phyloP scores from a whole-genome alignment of 2,329 filamentous ascomycete genomes.

The Aspergillus novofumigatus region DNA sequence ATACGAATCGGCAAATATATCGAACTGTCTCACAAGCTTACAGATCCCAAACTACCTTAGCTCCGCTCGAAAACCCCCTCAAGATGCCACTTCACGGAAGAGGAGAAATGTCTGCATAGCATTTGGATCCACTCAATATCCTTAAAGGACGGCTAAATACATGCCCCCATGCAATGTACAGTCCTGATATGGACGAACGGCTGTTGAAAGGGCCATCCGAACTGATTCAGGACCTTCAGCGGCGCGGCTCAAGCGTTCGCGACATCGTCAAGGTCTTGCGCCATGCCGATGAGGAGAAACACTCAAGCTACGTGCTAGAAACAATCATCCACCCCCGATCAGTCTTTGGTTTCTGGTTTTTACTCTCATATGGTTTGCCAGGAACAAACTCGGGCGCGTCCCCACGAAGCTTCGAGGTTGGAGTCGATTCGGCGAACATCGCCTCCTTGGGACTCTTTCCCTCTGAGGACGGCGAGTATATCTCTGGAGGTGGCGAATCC shows the following conservation, averaged over 20 bases:
- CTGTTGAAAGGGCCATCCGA: background rate
- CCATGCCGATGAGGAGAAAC: background rate
- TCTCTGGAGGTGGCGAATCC: background rate
- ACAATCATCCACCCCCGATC: background rate
- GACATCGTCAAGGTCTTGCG: background rate
- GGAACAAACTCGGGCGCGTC: constrained; percentile 21
- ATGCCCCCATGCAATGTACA: background rate
- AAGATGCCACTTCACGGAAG: background rate
- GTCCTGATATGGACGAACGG: background rate
- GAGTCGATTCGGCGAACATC: background rate
- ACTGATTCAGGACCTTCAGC: background rate
- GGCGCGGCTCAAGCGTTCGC: background rate
- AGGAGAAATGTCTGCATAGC: background rate
- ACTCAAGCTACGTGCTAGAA: background rate
- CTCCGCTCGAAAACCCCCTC: background rate
- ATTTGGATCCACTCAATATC: background rate
- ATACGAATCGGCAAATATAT: no score
- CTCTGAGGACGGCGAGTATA: background rate
- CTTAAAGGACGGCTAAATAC: background rate
- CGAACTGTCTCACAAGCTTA: background rate
- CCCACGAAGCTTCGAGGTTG: constrained; percentile 12
- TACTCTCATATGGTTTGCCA: background rate
- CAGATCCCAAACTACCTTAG: background rate
- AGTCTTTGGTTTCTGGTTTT: background rate
- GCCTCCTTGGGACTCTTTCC: background rate